Evolutionary conservation across 2,329 filamentous ascomycete genomes (phyloP), one percentile per base, ranked within the genome.

Genomic region (Diaporthe aspalathi): DNA sequence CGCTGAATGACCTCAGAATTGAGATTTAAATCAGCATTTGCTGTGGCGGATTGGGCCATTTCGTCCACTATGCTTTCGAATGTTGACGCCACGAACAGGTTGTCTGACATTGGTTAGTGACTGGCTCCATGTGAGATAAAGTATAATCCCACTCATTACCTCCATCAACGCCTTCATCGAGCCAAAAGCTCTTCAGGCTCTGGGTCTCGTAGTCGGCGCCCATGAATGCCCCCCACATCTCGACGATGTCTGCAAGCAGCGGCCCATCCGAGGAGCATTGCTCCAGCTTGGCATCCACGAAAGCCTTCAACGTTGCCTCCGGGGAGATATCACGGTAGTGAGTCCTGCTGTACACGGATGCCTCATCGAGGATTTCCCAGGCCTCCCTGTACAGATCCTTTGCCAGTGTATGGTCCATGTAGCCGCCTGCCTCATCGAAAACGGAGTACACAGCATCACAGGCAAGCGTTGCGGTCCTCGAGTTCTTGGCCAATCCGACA

Each of bases 201-300:
- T 60, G 56, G 7, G 56, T 45, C 11, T 45, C 56, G 11, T 60
- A 60, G 5, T 60, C 56, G 6, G 56, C 56, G 38, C 56, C 56
- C 56, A 60, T 60, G 9, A 60, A 45, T 32, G 56, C 56, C 0
- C 38, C 56, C 38, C 56, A 60, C 56, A 60, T 60, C 38, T 45
- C 56, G 14, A 60, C 14, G 5, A 60, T 14, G 3, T 38, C 45
- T 20, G 7, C 56, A 29, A 60, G 38, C n/a, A 60, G 38, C 20
- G 22, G 17, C 8, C 29, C 5, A 2, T 45, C 24, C 7, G 35
- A 24, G 38, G 24, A 27, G 8, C 27, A 22, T 38, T 17, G 11
- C 16, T 45, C 20, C 56, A 60, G 17, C 5, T 60, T 60, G 24
- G 56, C 22, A 45, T 9, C 16, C 56, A 60, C 56, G 24, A 60